Evolutionary conservation across 257 asterid genomes (phyloP).

Genomic region (Solanum chmielewskii): DNA sequence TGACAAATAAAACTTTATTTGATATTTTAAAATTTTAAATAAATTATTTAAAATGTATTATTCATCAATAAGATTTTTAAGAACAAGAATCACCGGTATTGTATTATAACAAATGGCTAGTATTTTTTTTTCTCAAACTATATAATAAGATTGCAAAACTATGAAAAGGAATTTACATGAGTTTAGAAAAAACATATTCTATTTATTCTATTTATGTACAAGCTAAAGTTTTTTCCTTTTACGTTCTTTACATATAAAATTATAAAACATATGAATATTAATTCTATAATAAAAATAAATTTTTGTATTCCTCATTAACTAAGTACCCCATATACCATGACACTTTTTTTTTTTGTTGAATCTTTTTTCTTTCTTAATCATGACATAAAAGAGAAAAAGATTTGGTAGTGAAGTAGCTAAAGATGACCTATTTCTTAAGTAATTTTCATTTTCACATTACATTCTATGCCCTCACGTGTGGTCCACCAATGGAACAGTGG

Average conservation of each 20-base stretch:
- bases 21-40: background rate
- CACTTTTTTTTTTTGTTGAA: background rate
- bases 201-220: no score
- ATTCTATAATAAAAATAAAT: no score
- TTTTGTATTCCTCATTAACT: background rate
- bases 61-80: background rate
- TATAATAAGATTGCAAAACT: background rate
- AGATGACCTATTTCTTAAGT: constrained; percentile 43
- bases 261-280: background rate
- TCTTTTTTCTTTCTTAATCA: background rate
- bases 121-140: background rate
- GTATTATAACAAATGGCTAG: background rate
- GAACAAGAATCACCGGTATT: background rate
- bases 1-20: background rate
- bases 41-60: background rate
- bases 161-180: no score
- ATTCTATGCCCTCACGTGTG: constrained; percentile 27
- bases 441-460: constrained; percentile 31
- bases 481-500: constrained; percentile 25
- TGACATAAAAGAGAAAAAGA: background rate
- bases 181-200: no score
- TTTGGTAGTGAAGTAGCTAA: background rate
- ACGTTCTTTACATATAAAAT: no score
- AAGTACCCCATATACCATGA: constrained; percentile 11
- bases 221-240: no score